Evolutionary conservation across 208 protist genomes (phyloP), one percentile per base, ranked within the genome.

Genomic region (Leptomonas pyrrhocoris): DNA sequence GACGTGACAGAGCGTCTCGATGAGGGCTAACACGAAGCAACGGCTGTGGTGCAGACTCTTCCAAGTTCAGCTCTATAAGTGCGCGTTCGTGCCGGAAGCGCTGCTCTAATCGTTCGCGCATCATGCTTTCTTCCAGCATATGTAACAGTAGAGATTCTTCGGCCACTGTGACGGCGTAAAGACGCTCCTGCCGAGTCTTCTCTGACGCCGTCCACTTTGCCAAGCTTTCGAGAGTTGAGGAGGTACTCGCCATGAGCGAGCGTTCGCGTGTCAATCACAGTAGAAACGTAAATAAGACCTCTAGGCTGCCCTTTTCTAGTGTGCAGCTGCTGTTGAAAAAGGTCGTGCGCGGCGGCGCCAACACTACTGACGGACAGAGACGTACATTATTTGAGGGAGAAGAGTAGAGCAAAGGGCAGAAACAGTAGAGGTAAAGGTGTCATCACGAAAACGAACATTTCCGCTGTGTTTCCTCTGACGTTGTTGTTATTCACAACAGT

Each of bases 81-180:
- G 63, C 9, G 19, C 13, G 42, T 56, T 77, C 72, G 46, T 77
- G 64, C 15, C 48, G 64, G 19, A 49, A 48, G 43, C 49, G 57
- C 64, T 77, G 72, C 43, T 67, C 72, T 9, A 77, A 16, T 15
- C 72, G 63, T 49, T 77, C 72, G 11, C 72, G 57, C 23, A 18
- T 57, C 49, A 71, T 34, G 7, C 8, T 19, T 48, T 77, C 72
- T 30, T 77, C 72, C 13, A 61, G 12, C 18, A 77, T 34, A 1
- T 67, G 19, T 2, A 77, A 21, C 16, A 62, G 38, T 1, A 70
- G 42, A 11, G 42, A 60, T 15, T 68, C 72, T n/a, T 77, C 64
- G 31, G 64, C 72, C 12, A 71, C 19, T 49, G 63, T 68, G 8
- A 23, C 42, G 28, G 34, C 57, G 40, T 71, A 68, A 16, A 77